Evolutionary conservation across 2,329 filamentous ascomycete genomes (phyloP), one percentile per base, ranked within the genome.

Genomic region (Aspergillus persii): DNA sequence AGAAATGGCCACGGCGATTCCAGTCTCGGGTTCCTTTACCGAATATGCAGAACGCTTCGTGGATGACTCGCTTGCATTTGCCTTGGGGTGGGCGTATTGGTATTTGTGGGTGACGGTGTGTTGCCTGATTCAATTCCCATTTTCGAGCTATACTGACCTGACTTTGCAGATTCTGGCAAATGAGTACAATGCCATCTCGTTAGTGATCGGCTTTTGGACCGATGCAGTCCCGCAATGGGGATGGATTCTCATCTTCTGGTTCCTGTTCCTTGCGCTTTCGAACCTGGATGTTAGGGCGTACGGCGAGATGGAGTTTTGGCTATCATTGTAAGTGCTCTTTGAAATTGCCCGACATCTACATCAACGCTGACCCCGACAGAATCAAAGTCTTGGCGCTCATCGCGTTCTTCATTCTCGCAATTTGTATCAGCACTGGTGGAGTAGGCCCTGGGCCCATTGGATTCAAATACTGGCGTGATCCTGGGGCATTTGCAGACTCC

Each of bases 1-100:
- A 23, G 89, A 92, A 71, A 78, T 92, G 66, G 89, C 89, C 3
- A 91, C 89, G 6, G 75, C 91, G 1, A 91, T 88, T 64, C 89
- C 89, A 0, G 87, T 85, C 0, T 86, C 86, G 4, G 89, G 89
- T 2, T 86, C 87, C 0, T 91, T 92, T 67, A 86, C 86, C n/a
- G 85, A 84, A 8, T 82, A 91, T 39, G 86, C 86, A 0, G 86
- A 89, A 62, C 83, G 89, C 7, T 88, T 92, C 64, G 85, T 90
- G 31, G 88, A 91, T 70, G 85, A 86, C 67, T 87, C 87, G 0
- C 87, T 90, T 66, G 85, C 84, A 9, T 85, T 88, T 41, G 87
- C 86, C 1, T 81, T 91, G 0, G 88, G 88, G 6, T 90, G 87
- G 87, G 89, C 88, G 60, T 90, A 90, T 72, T 90, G 76, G 73